Evolutionary conservation across 169 alveolate species (phyloP), one percentile per base, ranked within the genome.

Genomic region (Cyclospora cayetanensis): DNA sequence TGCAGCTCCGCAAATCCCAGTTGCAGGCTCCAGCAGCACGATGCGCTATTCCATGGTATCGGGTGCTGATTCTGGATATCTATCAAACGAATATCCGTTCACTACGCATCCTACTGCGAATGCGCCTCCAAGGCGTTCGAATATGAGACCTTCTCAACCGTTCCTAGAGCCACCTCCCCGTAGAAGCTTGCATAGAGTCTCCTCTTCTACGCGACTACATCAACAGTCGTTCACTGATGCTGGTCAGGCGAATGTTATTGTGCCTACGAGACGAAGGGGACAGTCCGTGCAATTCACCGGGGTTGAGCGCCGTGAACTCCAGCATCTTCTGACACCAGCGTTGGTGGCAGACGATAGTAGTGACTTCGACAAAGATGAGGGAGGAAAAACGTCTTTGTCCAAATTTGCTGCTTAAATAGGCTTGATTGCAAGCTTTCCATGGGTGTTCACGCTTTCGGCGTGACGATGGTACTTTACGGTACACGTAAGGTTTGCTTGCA

Each of bases 251-350:
- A 63, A 31, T 11, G 63, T 2, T 50, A 18, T 41, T 12, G 77
- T 34, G n/a, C 90, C 70, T 15, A 72, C 90, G 31, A 52, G 90
- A 37, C 55, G 90, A 3, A 52, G 43, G 53, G 90, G 77, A 12
- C 90, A 80, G 74, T 80, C 90, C 27, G 90, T 80, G 42, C 90
- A 80, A 52, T 80, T 80, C 39, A 80, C 90, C 15, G 90, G 90
- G 35, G 90, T 80, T 15, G 52, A 80, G 35, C 39, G 31, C 35
- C 52, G 50, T 52, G 90, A 80, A 20, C 90, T 80, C 60, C 74
- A 80, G 43, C 76, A n/a, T 5, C 74, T 80, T 34, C 74, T 80
- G 41, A 76, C 90, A 4, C 76, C 90, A 31, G 90, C 74, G 37
- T 11, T 52, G 41, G 55, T 35, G 43, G 52, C 43, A 29, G 52